Conservation (phyloP, 768 basidiomycete species). For the Lenzites betulinus region DNA sequence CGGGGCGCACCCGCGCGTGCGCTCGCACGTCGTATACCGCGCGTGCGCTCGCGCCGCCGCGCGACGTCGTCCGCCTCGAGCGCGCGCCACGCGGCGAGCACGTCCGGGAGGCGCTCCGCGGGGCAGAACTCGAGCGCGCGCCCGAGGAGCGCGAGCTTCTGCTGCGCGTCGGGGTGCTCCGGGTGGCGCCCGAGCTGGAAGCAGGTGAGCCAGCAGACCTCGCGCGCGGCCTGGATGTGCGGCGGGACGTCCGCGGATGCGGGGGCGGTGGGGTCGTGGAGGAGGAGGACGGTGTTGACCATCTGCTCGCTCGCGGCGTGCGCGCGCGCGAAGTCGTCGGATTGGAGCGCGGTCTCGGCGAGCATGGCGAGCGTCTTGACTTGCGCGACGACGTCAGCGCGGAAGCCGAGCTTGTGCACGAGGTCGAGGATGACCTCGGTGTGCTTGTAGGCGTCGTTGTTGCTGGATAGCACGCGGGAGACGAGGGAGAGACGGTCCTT, state of each 20-base stretch:
- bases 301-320: constrained; percentile 73
- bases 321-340: constrained; percentile 76
- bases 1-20: constrained; percentile 1
- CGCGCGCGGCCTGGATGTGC: constrained; percentile 58
- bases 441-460: constrained; percentile 87
- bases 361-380: constrained; percentile 89
- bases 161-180: constrained; percentile 67
- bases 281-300: constrained; percentile 58
- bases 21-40: constrained; percentile 35
- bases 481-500: constrained; percentile 89
- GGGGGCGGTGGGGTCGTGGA: constrained; percentile 39
- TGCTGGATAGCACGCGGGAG: constrained; percentile 81
- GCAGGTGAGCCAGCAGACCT: constrained; percentile 90
- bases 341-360: constrained; percentile 80
- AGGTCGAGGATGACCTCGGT: constrained; percentile 91
- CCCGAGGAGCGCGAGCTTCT: constrained; percentile 73
- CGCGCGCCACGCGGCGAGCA: constrained; percentile 77
- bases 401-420: constrained; percentile 82
- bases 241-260: constrained; percentile 38
- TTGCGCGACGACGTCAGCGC: constrained; percentile 70
- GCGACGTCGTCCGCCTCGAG: constrained; percentile 68
- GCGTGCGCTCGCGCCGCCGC: constrained; percentile 47
- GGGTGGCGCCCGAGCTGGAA: constrained; percentile 85
- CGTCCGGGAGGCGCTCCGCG: constrained; percentile 70
- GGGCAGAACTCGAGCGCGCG: constrained; percentile 87